These are phyloP conservation scores for Tremellales sp. DNA, from an alignment of 1,284 basidiomycete genomes.

Conservation along the genomic window DNA sequence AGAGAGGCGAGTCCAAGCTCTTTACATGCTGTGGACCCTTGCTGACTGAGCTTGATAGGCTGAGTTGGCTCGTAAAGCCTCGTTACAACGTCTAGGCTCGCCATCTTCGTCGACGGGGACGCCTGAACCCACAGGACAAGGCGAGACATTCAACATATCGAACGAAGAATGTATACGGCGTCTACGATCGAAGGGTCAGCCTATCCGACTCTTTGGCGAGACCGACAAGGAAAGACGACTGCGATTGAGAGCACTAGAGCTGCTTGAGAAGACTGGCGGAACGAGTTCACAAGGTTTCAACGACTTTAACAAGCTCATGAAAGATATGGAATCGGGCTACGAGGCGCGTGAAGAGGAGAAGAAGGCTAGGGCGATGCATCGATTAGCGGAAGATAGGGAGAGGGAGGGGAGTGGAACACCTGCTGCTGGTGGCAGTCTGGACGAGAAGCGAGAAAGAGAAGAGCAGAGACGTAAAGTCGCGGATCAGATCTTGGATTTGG, in stretches of 20 bases:
- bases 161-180: constrained; percentile 87
- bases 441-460: constrained; percentile 19
- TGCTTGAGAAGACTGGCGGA: constrained; percentile 78
- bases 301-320: constrained; percentile 89
- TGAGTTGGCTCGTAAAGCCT: constrained; percentile 22
- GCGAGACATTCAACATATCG: constrained; percentile 79
- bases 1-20: constrained; percentile 43
- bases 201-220: constrained; percentile 92
- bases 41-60: constrained; percentile 17
- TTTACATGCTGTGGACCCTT: not conserved
- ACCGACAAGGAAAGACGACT: constrained; percentile 87
- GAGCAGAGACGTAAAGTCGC: constrained; percentile 48
- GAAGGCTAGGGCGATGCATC: constrained; percentile 27
- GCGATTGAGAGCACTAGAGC: constrained; percentile 83
- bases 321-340: constrained; percentile 71
- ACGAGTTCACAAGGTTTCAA: constrained; percentile 58
- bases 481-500: constrained; percentile 65
- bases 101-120: constrained; percentile 20
- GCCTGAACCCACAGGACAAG: constrained; percentile 30
- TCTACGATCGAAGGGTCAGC: constrained; percentile 85
- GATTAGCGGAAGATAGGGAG: constrained; percentile 20
- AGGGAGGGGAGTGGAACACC: constrained; percentile 2
- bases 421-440: constrained; percentile 4
- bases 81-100: constrained; percentile 21
- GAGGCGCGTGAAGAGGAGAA: constrained; percentile 62